Percentiles rank a stretch among this genome's conserved stretches.
Evolutionary conservation across 176 grass and related monocot genomes (phyloP).

Genomic region (Cenchrus purpureus): DNA sequence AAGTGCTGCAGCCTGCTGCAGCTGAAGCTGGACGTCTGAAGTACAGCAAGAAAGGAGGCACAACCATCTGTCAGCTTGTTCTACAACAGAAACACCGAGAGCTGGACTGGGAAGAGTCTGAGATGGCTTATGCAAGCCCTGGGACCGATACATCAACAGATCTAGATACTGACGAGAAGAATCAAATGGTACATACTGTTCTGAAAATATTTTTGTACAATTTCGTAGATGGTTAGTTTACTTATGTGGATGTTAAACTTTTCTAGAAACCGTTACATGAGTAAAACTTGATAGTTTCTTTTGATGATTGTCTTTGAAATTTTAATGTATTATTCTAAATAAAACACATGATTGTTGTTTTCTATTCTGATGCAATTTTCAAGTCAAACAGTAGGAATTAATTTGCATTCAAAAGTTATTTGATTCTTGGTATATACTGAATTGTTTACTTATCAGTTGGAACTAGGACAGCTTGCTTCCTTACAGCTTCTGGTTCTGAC

Average conservation of each 20-base stretch:
- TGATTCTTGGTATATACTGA: slow-evolving; percentile 28
- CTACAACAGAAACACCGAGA: slow-evolving; percentile 36
- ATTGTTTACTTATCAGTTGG: slow-evolving; percentile 44
- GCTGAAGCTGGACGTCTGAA: slow-evolving; percentile 26
- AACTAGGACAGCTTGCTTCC: slow-evolving; percentile 47
- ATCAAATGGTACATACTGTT: slow-evolving; percentile 53
- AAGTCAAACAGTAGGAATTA: neutral
- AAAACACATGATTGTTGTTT: neutral
- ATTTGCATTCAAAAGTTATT: neutral
- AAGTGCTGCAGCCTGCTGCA: neutral
- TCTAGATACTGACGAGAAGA: slow-evolving; percentile 61
- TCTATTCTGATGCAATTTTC: neutral
- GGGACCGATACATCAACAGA: slow-evolving; percentile 82
- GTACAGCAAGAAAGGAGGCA: slow-evolving; percentile 9
- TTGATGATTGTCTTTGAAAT: neutral
- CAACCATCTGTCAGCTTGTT: slow-evolving; percentile 29
- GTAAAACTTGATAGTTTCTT: neutral
- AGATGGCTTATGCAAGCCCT: slow-evolving; percentile 69
- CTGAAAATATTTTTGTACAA: neutral
- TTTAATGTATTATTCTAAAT: neutral
- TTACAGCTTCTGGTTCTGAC: slow-evolving; percentile 46
- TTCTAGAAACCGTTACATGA: neutral
- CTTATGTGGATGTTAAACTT: neutral
- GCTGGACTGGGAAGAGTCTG: slow-evolving; percentile 37
- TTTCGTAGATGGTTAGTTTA: neutral